Percentiles rank a stretch among this genome's conserved stretches.
phyloP scores from a whole-genome alignment of 2,329 filamentous ascomycete species.

The Fusarium albosuccineum region DNA sequence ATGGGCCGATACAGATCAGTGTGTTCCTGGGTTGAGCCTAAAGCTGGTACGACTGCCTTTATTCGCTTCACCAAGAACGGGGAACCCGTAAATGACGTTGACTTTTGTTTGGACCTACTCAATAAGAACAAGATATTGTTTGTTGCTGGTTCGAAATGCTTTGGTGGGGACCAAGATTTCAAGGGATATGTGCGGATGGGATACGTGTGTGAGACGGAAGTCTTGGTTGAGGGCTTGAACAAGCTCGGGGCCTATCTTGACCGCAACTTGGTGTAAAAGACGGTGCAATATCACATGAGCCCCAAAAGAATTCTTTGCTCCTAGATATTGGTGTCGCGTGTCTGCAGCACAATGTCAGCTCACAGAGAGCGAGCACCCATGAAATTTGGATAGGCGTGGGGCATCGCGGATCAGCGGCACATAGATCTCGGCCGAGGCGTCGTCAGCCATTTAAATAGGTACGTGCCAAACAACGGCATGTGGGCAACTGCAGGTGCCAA shows the following conservation, averaged over 20 bases:
- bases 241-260: conserved; percentile 57
- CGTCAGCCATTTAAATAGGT: conserved; percentile 39
- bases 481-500: conserved; percentile 34
- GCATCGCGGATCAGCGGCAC: conserved; percentile 38
- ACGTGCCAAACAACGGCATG: conserved; percentile 24
- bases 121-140: conserved; percentile 79
- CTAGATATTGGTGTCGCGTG: background rate
- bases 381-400: conserved; percentile 14
- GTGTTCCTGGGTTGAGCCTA: conserved; percentile 79
- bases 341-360: conserved; percentile 12
- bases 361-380: conserved; percentile 11
- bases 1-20: conserved; percentile 73
- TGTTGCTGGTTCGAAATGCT: conserved; percentile 79
- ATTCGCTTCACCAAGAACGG: conserved; percentile 74
- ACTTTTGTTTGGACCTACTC: conserved; percentile 77
- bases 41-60: conserved; percentile 84
- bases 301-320: too few relatives aligned
- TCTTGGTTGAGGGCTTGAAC: conserved; percentile 75
- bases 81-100: conserved; percentile 76
- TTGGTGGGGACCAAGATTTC: conserved; percentile 76
- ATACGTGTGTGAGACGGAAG: conserved; percentile 78
- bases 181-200: conserved; percentile 82
- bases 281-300: too few relatives aligned
- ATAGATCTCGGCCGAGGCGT: conserved; percentile 38
- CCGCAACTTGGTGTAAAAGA: conserved; percentile 19